phyloP scores from a whole-genome alignment of 768 basidiomycete species.

The Sarcodon aspratus region DNA sequence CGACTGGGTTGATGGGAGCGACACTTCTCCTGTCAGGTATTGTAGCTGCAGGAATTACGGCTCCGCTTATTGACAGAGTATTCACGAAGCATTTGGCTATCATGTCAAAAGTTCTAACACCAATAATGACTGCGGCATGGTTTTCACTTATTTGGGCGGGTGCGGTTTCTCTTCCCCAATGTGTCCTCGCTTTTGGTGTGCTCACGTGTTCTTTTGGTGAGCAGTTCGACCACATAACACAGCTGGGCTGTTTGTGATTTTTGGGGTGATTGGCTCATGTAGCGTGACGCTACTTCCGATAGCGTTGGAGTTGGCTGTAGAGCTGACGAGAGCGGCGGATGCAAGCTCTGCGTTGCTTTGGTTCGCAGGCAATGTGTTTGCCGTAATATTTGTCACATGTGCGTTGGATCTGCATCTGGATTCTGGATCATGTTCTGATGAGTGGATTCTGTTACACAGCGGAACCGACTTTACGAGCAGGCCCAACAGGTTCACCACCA shows the following conservation, averaged over 20 bases:
- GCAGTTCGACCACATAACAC: conserved; percentile 52
- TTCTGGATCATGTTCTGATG: too few species aligned
- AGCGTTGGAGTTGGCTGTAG: conserved; percentile 66
- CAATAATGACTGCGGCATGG: conserved; percentile 54
- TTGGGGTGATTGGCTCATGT: conserved; percentile 54
- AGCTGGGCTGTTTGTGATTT: conserved; percentile 51
- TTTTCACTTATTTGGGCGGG: conserved; percentile 75
- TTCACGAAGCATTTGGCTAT: conserved; percentile 62
- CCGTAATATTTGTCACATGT: conserved; percentile 56
- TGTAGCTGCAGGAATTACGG: conserved; percentile 50
- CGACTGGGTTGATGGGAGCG: conserved; percentile 63
- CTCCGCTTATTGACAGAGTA: conserved; percentile 76
- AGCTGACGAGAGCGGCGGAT: conserved; percentile 72
- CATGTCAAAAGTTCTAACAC: conserved; percentile 47
- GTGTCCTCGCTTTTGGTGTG: too few species aligned
- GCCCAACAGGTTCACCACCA: conserved; percentile 50
- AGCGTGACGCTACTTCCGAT: conserved; percentile 67
- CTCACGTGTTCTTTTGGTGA: not conserved
- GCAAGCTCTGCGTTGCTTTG: conserved; percentile 68
- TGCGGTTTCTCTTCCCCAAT: conserved; percentile 17
- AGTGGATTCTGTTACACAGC: conserved; percentile 23
- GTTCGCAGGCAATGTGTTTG: conserved; percentile 61
- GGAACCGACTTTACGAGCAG: conserved; percentile 57
- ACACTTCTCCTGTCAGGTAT: conserved; percentile 61
- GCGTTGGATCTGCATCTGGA: conserved; percentile 10